phyloP scores from a whole-genome alignment of 2,329 filamentous ascomycete genomes.

The Chrysoporthe deuterocubensis region DNA sequence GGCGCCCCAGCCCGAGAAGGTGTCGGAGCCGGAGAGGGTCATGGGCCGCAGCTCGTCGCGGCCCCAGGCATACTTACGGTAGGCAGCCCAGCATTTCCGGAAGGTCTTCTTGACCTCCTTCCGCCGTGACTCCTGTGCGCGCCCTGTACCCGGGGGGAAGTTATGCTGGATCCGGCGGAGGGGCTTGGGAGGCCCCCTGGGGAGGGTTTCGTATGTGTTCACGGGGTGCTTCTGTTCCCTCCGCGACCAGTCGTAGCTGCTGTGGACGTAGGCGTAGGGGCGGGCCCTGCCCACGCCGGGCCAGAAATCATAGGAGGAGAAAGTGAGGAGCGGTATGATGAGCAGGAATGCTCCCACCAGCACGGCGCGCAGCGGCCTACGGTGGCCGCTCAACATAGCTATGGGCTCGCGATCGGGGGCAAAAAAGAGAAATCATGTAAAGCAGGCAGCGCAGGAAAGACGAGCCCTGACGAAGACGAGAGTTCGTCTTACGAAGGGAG shows the following conservation, averaged over 20 bases:
- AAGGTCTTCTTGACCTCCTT: constrained; percentile 46
- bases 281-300: constrained; percentile 15
- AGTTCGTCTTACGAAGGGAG: background rate
- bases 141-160: constrained; percentile 35
- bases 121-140: constrained; percentile 40
- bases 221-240: constrained; percentile 33
- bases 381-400: constrained; percentile 20
- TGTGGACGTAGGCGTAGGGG: constrained; percentile 33
- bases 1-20: constrained; percentile 60
- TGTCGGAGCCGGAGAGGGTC: constrained; percentile 49
- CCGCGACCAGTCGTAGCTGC: constrained; percentile 38
- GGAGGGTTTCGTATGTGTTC: constrained; percentile 35
- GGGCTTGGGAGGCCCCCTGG: constrained; percentile 39
- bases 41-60: constrained; percentile 60
- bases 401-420: constrained; percentile 20
- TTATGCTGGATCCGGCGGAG: constrained; percentile 50
- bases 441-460: background rate
- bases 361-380: constrained; percentile 21
- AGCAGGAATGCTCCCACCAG: constrained; percentile 22
- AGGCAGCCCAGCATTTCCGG: constrained; percentile 54
- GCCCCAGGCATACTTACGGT: constrained; percentile 59
- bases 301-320: constrained; percentile 29
- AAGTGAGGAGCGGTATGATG: constrained; percentile 29
- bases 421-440: constrained; percentile 11
- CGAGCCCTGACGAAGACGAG: background rate